Percentiles rank a stretch among this genome's conserved stretches.
Conservation (phyloP, 768 basidiomycete genomes). For the Saitozyma sp. region DNA sequence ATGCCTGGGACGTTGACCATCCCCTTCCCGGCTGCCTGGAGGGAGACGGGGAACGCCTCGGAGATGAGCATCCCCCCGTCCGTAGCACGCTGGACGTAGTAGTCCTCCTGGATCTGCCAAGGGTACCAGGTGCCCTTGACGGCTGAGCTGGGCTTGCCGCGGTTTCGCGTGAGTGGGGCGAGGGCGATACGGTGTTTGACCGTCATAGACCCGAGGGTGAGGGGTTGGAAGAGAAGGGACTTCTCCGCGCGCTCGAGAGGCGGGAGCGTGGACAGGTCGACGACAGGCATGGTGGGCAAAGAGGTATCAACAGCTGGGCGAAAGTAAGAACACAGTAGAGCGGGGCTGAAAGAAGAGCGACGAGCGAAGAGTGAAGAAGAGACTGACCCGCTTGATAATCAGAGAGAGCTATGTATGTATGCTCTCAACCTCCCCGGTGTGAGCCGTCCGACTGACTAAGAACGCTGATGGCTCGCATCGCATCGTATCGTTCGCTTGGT, state of each 20-base stretch:
- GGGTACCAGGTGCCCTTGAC: slow-evolving; percentile 11
- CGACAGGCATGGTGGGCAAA: slow-evolving; percentile 9
- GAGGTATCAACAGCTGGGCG: neutral
- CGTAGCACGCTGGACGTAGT: slow-evolving; percentile 49
- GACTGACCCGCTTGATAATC: neutral
- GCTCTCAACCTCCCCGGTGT: too few relatives aligned
- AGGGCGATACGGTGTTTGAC: slow-evolving; percentile 42
- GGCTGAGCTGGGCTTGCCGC: slow-evolving; percentile 4
- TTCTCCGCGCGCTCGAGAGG: slow-evolving; percentile 11
- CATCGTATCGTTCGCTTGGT: too few relatives aligned
- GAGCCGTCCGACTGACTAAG: too few relatives aligned
- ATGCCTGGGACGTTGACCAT: slow-evolving; percentile 57
- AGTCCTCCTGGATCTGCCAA: slow-evolving; percentile 28
- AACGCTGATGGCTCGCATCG: too few relatives aligned
- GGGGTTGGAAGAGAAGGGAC: slow-evolving; percentile 11
- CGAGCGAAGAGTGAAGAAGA: neutral
- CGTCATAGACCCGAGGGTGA: slow-evolving; percentile 6
- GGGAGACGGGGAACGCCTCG: slow-evolving; percentile 47
- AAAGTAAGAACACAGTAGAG: neutral
- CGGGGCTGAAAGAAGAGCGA: too few relatives aligned
- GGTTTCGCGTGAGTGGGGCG: slow-evolving; percentile 35
- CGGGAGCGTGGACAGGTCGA: slow-evolving; percentile 10
- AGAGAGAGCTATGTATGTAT: slow-evolving; percentile 4
- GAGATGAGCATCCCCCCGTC: slow-evolving; percentile 48
- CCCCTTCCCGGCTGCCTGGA: slow-evolving; percentile 35